Evolutionary conservation across 2,329 filamentous ascomycete genomes (phyloP), one percentile per base, ranked within the genome.

Genomic region (Paraconiothyrium brasiliense): DNA sequence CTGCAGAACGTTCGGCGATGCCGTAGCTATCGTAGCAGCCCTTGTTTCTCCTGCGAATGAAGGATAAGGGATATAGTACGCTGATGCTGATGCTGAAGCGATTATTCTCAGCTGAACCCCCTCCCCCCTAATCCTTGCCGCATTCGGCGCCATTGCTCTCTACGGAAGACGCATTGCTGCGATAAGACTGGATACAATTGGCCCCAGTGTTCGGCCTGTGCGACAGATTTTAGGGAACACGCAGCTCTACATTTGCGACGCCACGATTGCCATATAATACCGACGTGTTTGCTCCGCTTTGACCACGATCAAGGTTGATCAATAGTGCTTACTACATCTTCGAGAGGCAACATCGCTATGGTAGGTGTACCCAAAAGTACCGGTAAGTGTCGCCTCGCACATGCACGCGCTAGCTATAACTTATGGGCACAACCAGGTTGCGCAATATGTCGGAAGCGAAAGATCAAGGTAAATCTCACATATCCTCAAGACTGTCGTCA

Each of bases 321-420:
- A 14, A 27, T 3, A 41, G 35, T 43, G 51, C 14, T 27, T 30
- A 9, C 37, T 54, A n/a, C 9, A 41, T 16, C 24, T 32, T n/a
- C 13, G 27, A 43, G 20, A 54, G 13, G 16, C 22, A 30, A 10
- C 27, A 35, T 11, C 9, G 27, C 24, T 37, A 76, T 76, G 74
- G 74, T 76, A 27, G 74, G 74, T 51, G 74, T 76, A 50, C 74
- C 74, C 5, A 76, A 76, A 61, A 75, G 73, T 57, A 76, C 72
- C 9, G 74, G 56, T 58, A 51, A 50, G 47, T 49, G 10, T 14
- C 35, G 16, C 11, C 13, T 14, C 10, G 11, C 16, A n/a, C 13
- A n/a, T n/a, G n/a, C 16, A 24, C 6, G 5, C 16, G 30, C 16
- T 27, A n/a, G 44, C 41, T 27, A 20, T 27, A 48, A 44, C 30